Base-by-base conservation (phyloP, 1,284 basidiomycete species). In the Microbotryum violaceum region DNA sequence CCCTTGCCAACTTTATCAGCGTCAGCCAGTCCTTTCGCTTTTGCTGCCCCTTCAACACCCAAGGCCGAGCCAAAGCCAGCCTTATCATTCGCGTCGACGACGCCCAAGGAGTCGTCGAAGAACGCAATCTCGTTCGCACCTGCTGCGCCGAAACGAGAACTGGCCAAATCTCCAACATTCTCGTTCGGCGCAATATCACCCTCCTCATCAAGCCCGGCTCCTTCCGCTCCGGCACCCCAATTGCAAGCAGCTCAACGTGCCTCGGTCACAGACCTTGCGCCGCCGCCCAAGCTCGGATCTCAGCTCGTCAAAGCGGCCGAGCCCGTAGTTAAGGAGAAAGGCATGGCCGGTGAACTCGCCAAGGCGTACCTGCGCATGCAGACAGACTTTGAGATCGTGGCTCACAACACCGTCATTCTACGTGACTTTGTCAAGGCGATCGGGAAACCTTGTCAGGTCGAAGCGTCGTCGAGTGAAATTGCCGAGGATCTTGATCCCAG, bases 351-450 rank as follows among this genome's bases (percentile, higher is more conserved):
- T 47, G 67, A 72, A 53, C 72, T 74, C 70, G 42, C 73, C 54
- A 69, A 73, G 56, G 66, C 72, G 10, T 74, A 77, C 60, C 69
- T 75, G 4, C 68, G 76, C 42, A 70, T 79, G 25, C 70, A 72
- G 12, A 71, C 75, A 21, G 74, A 80, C 56, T 67, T 77, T 0
- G 70, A 71, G 4, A 72, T 75, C 23, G 70, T 78, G 44, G 50
- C 67, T 23, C 31, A 60, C 20, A 68, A 72, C 51, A 64, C 70
- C 18, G 48, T 29, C 23, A 23, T 64, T 29, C 33, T 52, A 46
- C 48, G 44, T 50, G 48, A 20, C 0, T 63, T 70, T n/a, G 67
- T 65, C 12, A 68, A 70, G 46, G 58, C 57, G 4, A 53, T 65
- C n/a, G 12, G 25, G 1, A 31, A 51, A 48, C 57, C 68, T 16